Conservation (phyloP, 495 filamentous ascomycete genomes). For the Lasiosphaeria ovina region DNA sequence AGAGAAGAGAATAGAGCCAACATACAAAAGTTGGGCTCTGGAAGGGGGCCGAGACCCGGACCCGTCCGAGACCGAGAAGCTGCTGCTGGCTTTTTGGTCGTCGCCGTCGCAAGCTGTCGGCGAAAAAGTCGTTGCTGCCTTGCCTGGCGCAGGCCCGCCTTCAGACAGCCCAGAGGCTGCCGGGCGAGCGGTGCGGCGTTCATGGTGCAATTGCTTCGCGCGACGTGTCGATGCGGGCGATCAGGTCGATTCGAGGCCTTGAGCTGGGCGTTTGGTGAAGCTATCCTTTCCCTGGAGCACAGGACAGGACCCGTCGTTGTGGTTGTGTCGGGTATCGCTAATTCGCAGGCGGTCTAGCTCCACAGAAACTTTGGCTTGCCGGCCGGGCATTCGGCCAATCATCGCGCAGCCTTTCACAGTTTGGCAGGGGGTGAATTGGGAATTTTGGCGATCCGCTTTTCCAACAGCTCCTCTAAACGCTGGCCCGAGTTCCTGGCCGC, state of each 20-base stretch:
- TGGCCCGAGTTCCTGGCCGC: no score
- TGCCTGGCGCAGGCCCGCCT: constrained; percentile 51
- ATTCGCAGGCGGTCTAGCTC: no score
- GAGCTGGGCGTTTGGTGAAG: neutral
- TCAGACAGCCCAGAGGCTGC: constrained; percentile 68
- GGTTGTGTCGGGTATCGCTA: no score
- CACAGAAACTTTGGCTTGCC: no score
- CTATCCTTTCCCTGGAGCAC: no score
- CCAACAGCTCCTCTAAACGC: no score
- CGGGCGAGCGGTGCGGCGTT: constrained; percentile 52
- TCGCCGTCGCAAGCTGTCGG: constrained; percentile 38
- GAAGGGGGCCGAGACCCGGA: constrained; percentile 24
- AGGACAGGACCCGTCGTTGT: no score
- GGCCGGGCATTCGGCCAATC: no score
- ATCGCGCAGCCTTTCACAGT: no score
- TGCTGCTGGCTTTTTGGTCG: no score
- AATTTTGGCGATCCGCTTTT: no score
- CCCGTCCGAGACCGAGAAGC: neutral
- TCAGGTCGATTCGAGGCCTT: neutral
- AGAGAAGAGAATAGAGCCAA: neutral
- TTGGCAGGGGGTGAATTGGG: no score
- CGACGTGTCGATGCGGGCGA: neutral
- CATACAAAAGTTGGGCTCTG: constrained; percentile 35
- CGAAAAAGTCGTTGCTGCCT: constrained; percentile 37
- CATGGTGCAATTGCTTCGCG: constrained; percentile 45